A percentile compares a stretch with the other conserved stretches of the same genome.
Evolutionary conservation across 2,329 filamentous ascomycete species (phyloP).

Genomic region (Alternaria ventricosa): DNA sequence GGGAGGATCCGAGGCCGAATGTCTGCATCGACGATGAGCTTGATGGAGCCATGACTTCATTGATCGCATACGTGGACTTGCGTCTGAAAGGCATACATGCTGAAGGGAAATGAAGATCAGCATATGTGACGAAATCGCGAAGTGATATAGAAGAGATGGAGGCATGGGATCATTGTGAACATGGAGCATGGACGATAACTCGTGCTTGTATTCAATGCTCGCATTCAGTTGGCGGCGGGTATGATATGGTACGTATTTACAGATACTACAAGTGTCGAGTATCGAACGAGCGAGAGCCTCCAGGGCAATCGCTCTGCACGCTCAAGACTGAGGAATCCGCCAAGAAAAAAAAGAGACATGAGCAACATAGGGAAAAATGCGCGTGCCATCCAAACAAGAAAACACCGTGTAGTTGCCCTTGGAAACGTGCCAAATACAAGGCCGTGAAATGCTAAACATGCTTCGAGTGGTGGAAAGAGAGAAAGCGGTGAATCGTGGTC

Average conservation of each 20-base stretch:
- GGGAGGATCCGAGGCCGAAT: conserved; percentile 1
- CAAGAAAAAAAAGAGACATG: background rate
- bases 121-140: background rate
- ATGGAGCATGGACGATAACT: background rate
- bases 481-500: background rate
- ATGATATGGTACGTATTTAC: conserved; percentile 5
- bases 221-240: conserved; percentile 1
- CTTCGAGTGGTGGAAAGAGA: background rate
- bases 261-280: background rate
- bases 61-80: background rate
- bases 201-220: conserved; percentile 7
- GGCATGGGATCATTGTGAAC: background rate
- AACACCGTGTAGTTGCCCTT: background rate
- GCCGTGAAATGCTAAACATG: conserved; percentile 1
- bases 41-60: background rate
- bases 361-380: conserved; percentile 3
- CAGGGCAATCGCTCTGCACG: conserved; percentile 4
- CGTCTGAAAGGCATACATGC: background rate
- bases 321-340: background rate
- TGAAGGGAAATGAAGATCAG: background rate
- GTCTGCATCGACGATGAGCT: background rate
- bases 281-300: conserved; percentile 4
- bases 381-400: background rate
- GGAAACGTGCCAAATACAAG: background rate
- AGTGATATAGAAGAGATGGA: background rate